Evolutionary conservation across 2,329 filamentous ascomycete genomes (phyloP), one percentile per base, ranked within the genome.

Genomic region (Stenocarpella maydis): DNA sequence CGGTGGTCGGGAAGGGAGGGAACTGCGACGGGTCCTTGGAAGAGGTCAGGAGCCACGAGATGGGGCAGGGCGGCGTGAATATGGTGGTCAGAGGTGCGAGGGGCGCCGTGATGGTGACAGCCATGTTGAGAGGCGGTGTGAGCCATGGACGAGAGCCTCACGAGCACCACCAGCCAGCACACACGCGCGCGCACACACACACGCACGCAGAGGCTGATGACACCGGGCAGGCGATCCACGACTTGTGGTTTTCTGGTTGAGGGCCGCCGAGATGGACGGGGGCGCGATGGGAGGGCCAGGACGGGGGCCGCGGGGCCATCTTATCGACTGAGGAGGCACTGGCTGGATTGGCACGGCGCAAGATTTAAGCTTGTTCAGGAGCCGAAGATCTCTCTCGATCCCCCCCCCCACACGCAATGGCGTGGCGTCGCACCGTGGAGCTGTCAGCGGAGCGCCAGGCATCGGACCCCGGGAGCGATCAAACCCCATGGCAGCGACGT

Each of bases 81-180:
- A 83, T 72, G 53, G 80, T 80, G 26, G 80, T 82, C 60, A 83
- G 77, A 15, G 80, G 77, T 43, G 79, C 78, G 45, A 83, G 75
- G 65, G 76, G 76, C 58, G 72, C 71, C 28, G 76, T 75, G 71
- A 66, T 67, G 31, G 68, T 45, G 28, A 21, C 61, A 45, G 68
- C 65, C 68, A 69, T 69, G 10, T 34, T 45, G 34, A 49, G 34
- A 31, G 52, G 52, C 34, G 45, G 60, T 50, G 26, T 50, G 26
- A 52, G 26, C 53, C 65, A 39, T 52, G 19, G 41, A 61, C 55
- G 41, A 37, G n/a, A n/a, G 37, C 43, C 58, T 63, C 41, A 37
- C 58, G 26, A 43, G 54, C 37, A 49, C 43, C 58, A 47, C 47
- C 15, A 26, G 26, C 41, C 37, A 37, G 31, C 41, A 63, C 58